phyloP scores from a whole-genome alignment of 1,284 basidiomycete species.

The Austroboletus rostrupii region DNA sequence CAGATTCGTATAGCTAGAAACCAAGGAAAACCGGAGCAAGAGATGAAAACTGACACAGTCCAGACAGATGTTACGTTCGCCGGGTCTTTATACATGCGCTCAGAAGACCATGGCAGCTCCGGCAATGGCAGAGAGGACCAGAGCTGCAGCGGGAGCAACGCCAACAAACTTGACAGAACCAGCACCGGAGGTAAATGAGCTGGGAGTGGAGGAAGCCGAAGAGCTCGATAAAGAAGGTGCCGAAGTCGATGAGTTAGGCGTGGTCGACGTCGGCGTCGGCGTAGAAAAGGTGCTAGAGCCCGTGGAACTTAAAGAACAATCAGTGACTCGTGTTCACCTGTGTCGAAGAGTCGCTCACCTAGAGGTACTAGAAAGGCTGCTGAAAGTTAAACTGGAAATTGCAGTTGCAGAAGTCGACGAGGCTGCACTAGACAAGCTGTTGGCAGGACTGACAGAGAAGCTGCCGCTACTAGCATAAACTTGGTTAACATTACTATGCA shows the following conservation, averaged over 20 bases:
- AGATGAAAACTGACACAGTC: conserved; percentile 1
- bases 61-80: background rate
- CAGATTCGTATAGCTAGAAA: conserved; percentile 4
- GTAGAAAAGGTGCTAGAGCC: background rate
- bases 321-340: background rate
- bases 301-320: conserved; percentile 7
- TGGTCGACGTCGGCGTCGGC: conserved; percentile 1
- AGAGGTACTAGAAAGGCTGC: background rate
- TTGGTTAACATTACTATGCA: conserved; percentile 43
- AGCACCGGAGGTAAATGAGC: conserved; percentile 23
- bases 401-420: conserved; percentile 13
- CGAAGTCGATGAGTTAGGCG: background rate
- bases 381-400: background rate
- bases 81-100: conserved; percentile 6
- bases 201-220: conserved; percentile 17
- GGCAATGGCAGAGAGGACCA: conserved; percentile 40
- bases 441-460: conserved; percentile 42
- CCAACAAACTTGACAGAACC: conserved; percentile 23
- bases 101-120: conserved; percentile 43
- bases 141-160: conserved; percentile 32
- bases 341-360: conserved; percentile 4
- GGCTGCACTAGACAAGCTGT: conserved; percentile 17
- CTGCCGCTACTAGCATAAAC: conserved; percentile 39
- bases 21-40: conserved; percentile 17
- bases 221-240: background rate